These are phyloP conservation scores for Metarhizium robertsii DNA, from an alignment of 2,329 filamentous ascomycete species.

Conservation along the genomic window DNA sequence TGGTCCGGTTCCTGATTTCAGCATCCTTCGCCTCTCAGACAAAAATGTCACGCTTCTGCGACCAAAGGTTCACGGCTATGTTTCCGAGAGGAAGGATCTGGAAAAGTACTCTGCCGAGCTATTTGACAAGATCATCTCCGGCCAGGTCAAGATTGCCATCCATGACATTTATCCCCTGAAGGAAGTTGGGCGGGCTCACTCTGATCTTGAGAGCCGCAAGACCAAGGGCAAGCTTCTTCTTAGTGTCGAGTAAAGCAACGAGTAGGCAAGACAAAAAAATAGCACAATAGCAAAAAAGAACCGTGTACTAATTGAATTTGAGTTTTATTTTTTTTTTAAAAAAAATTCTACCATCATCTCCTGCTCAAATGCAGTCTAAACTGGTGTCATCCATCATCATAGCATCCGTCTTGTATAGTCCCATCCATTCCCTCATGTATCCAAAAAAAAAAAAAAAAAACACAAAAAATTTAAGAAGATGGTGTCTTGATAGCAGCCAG, in stretches of 20 bases:
- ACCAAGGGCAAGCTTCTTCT: conserved; percentile 78
- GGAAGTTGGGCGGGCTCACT: conserved; percentile 63
- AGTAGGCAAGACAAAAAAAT: conserved; percentile 7
- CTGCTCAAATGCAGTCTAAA: not conserved
- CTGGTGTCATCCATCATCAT: not conserved
- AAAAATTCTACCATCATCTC: not conserved
- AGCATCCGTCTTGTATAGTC: not conserved
- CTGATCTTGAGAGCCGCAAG: conserved; percentile 71
- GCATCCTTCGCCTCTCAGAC: conserved; percentile 44
- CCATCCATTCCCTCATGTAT: not conserved
- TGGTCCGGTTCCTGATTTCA: conserved; percentile 65
- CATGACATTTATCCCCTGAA: conserved; percentile 70
- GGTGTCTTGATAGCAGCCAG: conserved; percentile 50
- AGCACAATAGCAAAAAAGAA: not conserved
- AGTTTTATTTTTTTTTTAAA: not conserved
- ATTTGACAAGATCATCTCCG: conserved; percentile 59
- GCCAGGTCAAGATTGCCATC: conserved; percentile 62
- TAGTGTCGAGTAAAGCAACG: conserved; percentile 40
- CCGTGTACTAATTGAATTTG: conserved; percentile 1
- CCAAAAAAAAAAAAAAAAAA: not conserved
- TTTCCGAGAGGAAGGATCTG: conserved; percentile 60
- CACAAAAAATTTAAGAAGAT: conserved; percentile 9
- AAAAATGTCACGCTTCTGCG: conserved; percentile 74
- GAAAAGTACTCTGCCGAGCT: conserved; percentile 62
- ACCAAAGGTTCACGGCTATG: conserved; percentile 64